Conservation (phyloP, 2,329 filamentous ascomycete species). For the Aspergillus candidus region DNA sequence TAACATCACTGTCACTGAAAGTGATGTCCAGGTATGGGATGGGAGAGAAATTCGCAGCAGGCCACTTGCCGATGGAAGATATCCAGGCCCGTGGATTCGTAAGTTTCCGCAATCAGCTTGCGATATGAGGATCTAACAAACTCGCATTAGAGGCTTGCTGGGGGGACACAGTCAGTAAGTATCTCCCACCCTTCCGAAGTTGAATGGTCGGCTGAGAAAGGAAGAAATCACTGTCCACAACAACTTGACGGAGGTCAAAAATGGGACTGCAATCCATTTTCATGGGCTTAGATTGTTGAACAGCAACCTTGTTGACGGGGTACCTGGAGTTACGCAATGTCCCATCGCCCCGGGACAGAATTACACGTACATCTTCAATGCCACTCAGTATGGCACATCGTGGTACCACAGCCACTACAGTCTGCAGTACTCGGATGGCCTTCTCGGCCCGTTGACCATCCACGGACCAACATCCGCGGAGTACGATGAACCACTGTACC, state of each 20-base stretch:
- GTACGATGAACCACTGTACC: slow-evolving; percentile 1
- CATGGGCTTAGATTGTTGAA: slow-evolving; percentile 2
- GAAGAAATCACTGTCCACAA: slow-evolving; percentile 4
- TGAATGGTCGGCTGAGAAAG: background rate
- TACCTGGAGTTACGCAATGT: slow-evolving; percentile 5
- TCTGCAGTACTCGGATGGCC: slow-evolving; percentile 4
- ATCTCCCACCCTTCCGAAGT: background rate
- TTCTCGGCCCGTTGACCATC: slow-evolving; percentile 5
- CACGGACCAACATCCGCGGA: slow-evolving; percentile 5
- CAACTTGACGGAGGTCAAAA: background rate
- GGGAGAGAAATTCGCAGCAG: background rate
- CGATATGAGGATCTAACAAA: background rate
- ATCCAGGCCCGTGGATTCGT: slow-evolving; percentile 6
- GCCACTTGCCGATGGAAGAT: background rate
- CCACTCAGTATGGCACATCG: slow-evolving; percentile 5
- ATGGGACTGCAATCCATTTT: slow-evolving; percentile 6
- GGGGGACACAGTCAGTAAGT: slow-evolving; percentile 3
- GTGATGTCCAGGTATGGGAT: background rate
- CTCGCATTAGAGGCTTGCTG: slow-evolving; percentile 1
- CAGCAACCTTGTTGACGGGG: slow-evolving; percentile 3
- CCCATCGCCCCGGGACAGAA: slow-evolving; percentile 2
- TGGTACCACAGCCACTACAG: slow-evolving; percentile 10
- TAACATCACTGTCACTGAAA: background rate
- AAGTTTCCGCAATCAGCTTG: background rate
- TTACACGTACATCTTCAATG: slow-evolving; percentile 4